Base-by-base conservation (phyloP, 495 filamentous ascomycete genomes). In the Physcia stellaris region DNA sequence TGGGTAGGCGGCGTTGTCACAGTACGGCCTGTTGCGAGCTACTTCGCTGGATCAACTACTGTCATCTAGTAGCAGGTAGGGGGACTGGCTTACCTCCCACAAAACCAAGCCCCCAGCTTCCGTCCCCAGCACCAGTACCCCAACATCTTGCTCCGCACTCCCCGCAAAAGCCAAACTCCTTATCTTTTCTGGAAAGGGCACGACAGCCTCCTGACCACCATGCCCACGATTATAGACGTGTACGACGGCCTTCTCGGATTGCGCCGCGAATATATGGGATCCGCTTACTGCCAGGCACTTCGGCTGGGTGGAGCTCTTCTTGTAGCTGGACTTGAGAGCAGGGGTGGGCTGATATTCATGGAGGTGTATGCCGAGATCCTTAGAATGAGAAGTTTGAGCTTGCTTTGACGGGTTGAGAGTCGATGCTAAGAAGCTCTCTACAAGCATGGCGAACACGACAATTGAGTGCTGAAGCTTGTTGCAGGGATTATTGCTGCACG, bases 191-290 rank as follows among this genome's bases (percentile, higher is more conserved):
- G 73, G 77, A 43, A 95, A 94, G 2, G 85, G 80, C 7, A 94
- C 74, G 16, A 82, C 66, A 5, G 83, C 79, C 58, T 95, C 88
- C 51, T 92, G 81, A 46, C 80, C 90, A 12, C 82, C 81, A 32
- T 80, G 81, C 39, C 79, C 68, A 34, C 86, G 70, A 37, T 71
- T 83, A 54, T 94, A 96, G 37, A 98, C 82, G 61, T 95, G 84
- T 4, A 98, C 67, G 21, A 92, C 78, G 1, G 86, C 84, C 57
- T 95, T 96, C 26, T 84, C 86, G 11, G 74, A 70, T 53, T 98
- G 90, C 6, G 82, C 88, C 2, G 88, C 77, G 50, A 92, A 98
- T 24, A 96, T 68, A 54, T 98, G 90, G 16, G 79, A 77, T 27
- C 75, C 66, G 53, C 72, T 94, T 41, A 84, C 70, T 22, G 83